These are phyloP conservation scores for Vaccinium corymbosum DNA, from an alignment of 148 eudicot species.

Conservation along the genomic window DNA sequence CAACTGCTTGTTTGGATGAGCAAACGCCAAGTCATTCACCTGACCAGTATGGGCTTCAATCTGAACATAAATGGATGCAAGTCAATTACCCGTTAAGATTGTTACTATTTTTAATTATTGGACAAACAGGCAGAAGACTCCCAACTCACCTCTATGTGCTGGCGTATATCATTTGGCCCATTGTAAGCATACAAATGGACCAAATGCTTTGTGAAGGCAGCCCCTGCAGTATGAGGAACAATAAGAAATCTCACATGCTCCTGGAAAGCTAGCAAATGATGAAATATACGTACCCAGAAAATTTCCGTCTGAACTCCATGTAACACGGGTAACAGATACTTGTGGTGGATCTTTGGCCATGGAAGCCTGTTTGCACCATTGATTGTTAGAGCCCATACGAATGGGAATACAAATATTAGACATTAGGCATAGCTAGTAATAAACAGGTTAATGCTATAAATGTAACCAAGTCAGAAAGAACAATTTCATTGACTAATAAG, in stretches of 20 bases:
- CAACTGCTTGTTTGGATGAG: slow-evolving; percentile 74
- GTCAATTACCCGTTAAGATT: slow-evolving; percentile 7
- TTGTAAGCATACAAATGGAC: slow-evolving; percentile 69
- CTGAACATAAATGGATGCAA: slow-evolving; percentile 29
- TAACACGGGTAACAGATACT: slow-evolving; percentile 63
- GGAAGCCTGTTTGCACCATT: slow-evolving; percentile 48
- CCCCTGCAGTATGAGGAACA: slow-evolving; percentile 51
- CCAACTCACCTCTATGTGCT: slow-evolving; percentile 63
- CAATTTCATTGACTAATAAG: too few relatives aligned
- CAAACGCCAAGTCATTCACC: slow-evolving; percentile 92
- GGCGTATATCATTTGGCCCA: slow-evolving; percentile 74
- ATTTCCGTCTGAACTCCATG: slow-evolving; percentile 89
- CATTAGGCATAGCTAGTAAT: not conserved
- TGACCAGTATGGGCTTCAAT: slow-evolving; percentile 84
- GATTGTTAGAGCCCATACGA: slow-evolving; percentile 18
- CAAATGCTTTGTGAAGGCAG: slow-evolving; percentile 79
- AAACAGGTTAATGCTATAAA: not conserved
- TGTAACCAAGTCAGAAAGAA: not conserved
- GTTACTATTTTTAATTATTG: not conserved
- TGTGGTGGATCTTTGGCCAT: slow-evolving; percentile 47
- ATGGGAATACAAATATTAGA: not conserved
- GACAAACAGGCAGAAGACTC: slow-evolving; percentile 11
- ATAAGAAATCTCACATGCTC: not conserved
- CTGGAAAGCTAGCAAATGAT: not conserved
- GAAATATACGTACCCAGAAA: slow-evolving; percentile 50